phyloP scores from a whole-genome alignment of 1,139 yeast genomes.

The Lodderomyces margitis region DNA sequence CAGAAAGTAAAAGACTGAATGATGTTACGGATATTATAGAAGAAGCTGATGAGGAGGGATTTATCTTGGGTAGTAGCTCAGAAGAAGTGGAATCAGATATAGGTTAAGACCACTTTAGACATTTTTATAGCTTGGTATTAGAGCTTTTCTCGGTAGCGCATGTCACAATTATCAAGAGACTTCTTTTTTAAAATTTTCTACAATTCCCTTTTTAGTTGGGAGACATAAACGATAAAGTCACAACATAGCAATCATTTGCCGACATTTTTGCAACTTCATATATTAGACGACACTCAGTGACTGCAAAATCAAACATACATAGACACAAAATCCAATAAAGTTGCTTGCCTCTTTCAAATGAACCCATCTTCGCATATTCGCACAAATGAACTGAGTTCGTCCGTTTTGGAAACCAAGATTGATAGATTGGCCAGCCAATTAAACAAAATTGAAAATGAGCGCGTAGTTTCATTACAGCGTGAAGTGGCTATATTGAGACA shows the following conservation, averaged over 20 bases:
- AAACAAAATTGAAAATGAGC: conserved; percentile 17
- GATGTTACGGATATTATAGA: neutral
- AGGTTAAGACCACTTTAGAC: too few relatives aligned
- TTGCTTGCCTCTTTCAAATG: too few relatives aligned
- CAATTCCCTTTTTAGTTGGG: neutral
- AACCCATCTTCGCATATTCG: conserved; percentile 5
- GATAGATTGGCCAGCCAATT: conserved; percentile 14
- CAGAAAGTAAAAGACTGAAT: neutral
- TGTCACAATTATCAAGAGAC: neutral
- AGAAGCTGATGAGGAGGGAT: neutral
- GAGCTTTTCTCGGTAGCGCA: too few relatives aligned
- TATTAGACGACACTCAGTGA: neutral
- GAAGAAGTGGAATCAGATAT: conserved; percentile 1
- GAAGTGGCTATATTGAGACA: conserved; percentile 39
- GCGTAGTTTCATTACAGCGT: conserved; percentile 21
- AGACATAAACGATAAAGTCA: neutral
- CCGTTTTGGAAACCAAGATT: conserved; percentile 11
- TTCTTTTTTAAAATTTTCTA: too few relatives aligned
- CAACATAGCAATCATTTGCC: neutral
- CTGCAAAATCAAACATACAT: neutral
- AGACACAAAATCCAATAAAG: neutral
- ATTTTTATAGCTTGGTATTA: too few relatives aligned
- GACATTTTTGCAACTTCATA: conserved; percentile 1
- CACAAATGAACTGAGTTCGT: neutral
- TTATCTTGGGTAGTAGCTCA: too few relatives aligned